These are phyloP conservation scores for Ceratobasidium sp. DNA, from an alignment of 1,284 basidiomycete genomes.

Conservation along the genomic window DNA sequence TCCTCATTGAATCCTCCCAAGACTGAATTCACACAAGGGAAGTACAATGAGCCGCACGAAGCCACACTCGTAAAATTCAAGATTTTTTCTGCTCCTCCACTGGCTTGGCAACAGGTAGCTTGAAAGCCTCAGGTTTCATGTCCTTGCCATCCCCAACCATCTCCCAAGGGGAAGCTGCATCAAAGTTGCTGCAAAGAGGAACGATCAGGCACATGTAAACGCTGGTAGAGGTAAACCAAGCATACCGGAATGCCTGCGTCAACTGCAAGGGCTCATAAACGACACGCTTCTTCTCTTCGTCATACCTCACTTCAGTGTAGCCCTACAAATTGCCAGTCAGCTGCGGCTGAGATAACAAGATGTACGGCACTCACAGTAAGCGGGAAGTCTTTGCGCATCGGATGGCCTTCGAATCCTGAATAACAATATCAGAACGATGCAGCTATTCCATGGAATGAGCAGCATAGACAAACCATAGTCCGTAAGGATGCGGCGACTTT, in stretches of 20 bases:
- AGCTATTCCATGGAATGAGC: not conserved
- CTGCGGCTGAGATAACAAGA: not conserved
- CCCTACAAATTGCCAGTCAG: slow-evolving; percentile 61
- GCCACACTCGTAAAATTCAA: not conserved
- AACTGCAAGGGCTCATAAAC: slow-evolving; percentile 98
- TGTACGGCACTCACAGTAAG: slow-evolving; percentile 42
- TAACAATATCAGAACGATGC: not conserved
- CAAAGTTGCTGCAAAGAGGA: slow-evolving; percentile 79
- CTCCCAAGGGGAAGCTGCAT: slow-evolving; percentile 95
- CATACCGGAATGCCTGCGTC: slow-evolving; percentile 95
- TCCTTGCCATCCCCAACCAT: slow-evolving; percentile 85
- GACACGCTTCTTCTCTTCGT: slow-evolving; percentile 98
- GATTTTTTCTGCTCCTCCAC: slow-evolving; percentile 48
- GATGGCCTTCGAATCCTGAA: slow-evolving; percentile 95
- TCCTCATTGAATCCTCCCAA: not conserved
- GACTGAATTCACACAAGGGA: not conserved
- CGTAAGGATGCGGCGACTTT: slow-evolving; percentile 92
- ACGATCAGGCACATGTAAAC: slow-evolving; percentile 20
- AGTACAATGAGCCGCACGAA: slow-evolving; percentile 1
- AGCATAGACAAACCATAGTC: slow-evolving; percentile 81
- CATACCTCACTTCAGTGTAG: slow-evolving; percentile 97
- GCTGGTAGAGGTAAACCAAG: slow-evolving; percentile 39
- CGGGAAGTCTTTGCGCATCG: slow-evolving; percentile 80
- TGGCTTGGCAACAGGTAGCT: slow-evolving; percentile 47
- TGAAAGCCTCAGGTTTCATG: slow-evolving; percentile 47